phyloP scores from a whole-genome alignment of 129 eudicot species.

The Helianthus annuus region DNA sequence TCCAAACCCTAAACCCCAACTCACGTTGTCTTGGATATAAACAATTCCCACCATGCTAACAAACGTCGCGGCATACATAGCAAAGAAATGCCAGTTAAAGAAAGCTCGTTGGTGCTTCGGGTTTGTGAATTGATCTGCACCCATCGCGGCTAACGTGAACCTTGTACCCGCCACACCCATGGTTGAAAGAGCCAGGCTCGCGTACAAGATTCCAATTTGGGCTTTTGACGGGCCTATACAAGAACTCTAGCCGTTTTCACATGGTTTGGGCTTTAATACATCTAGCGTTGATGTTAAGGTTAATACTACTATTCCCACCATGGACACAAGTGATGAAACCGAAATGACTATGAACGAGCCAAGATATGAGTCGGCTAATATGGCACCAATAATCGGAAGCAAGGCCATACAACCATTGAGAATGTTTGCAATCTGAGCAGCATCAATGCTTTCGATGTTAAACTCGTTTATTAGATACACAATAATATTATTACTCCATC shows the following conservation, averaged over 20 bases:
- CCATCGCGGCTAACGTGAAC: slow-evolving; percentile 43
- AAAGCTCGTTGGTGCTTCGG: slow-evolving; percentile 29
- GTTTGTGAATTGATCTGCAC: slow-evolving; percentile 47
- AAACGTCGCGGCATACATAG: slow-evolving; percentile 24
- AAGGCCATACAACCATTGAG: slow-evolving; percentile 40
- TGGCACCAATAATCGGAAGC: slow-evolving; percentile 51
- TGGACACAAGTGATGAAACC: slow-evolving; percentile 41
- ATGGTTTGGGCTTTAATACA: slow-evolving; percentile 24
- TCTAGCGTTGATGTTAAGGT: slow-evolving; percentile 26
- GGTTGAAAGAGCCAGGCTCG: slow-evolving; percentile 31
- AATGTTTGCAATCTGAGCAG: slow-evolving; percentile 46
- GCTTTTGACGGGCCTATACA: slow-evolving; percentile 32
- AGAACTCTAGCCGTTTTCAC: slow-evolving; percentile 21
- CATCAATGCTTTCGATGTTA: slow-evolving; percentile 48
- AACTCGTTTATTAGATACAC: slow-evolving; percentile 51
- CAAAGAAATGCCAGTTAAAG: slow-evolving; percentile 47
- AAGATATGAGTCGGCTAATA: slow-evolving; percentile 47
- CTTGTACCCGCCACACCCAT: slow-evolving; percentile 48
- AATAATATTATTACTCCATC: slow-evolving; percentile 47
- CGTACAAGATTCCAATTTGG: slow-evolving; percentile 35
- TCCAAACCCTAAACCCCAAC: slow-evolving; percentile 52
- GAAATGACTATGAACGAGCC: slow-evolving; percentile 43
- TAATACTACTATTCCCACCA: slow-evolving; percentile 30
- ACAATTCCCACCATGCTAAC: slow-evolving; percentile 39
- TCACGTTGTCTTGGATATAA: slow-evolving; percentile 48